Percentiles rank a stretch among this genome's conserved stretches.
Conservation (phyloP, 2,329 filamentous ascomycete species). For the Moelleriella libera region DNA sequence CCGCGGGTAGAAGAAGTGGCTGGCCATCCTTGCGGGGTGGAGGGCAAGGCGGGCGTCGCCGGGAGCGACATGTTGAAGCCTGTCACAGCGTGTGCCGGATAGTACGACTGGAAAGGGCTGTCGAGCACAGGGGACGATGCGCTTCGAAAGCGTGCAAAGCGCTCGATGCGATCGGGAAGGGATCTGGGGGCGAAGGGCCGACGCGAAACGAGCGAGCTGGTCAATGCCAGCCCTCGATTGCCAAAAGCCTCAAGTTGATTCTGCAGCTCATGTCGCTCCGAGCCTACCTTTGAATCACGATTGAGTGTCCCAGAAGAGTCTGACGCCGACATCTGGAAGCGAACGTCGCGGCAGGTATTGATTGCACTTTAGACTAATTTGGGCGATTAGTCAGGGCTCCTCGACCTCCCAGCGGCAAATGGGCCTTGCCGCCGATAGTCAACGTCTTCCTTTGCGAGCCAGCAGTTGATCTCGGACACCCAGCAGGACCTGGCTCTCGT, state of each 20-base stretch:
- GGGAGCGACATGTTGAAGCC: slow-evolving; percentile 3
- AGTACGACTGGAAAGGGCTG: too few species aligned
- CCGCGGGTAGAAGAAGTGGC: slow-evolving; percentile 4
- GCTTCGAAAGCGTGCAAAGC: neutral
- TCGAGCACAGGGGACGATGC: neutral
- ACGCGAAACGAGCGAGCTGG: slow-evolving; percentile 15
- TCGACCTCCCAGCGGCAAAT: neutral
- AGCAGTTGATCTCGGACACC: too few species aligned
- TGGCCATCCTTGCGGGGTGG: neutral
- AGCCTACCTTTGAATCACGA: neutral
- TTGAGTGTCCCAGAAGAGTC: neutral
- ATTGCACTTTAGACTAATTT: neutral
- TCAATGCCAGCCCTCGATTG: slow-evolving; percentile 6
- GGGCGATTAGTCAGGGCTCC: too few species aligned
- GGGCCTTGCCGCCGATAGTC: neutral
- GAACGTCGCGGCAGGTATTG: neutral
- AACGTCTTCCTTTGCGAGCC: too few species aligned
- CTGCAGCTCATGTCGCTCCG: neutral
- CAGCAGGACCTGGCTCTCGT: too few species aligned
- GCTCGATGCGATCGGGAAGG: neutral
- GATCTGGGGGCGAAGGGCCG: slow-evolving; percentile 4
- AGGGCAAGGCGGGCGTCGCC: slow-evolving; percentile 8
- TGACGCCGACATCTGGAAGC: neutral
- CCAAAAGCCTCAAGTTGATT: slow-evolving; percentile 3
- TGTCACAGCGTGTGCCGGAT: neutral